Base-by-base conservation (phyloP, 768 basidiomycete species). In the Leccinum uliginosum region DNA sequence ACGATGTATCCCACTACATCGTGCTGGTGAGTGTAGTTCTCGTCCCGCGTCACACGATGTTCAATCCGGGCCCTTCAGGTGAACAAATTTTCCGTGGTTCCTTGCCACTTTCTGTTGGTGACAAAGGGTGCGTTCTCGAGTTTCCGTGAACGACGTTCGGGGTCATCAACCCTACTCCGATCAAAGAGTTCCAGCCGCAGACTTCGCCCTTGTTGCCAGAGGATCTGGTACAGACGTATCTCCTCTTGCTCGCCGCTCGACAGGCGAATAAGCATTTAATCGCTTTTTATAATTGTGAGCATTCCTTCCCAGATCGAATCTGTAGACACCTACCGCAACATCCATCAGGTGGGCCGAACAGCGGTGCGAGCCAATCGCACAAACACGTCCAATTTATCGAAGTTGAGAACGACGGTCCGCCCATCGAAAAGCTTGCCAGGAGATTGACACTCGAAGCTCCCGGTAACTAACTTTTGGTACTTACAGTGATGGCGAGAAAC, bases 361-460 rank as follows among this genome's bases (percentile, higher is more conserved):
- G 89, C 56, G 93, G 93, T 26, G 93, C 94, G 11, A 93, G 91
- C 67, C 94, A 97, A 73, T 77, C 81, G 2, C 93, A 95, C 73
- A 93, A 95, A 65, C 94, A 97, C 67, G 62, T 95, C n/a, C 93
- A 96, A 69, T 86, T 95, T 60, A 71, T 95, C 32, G 86, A 91
- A 32, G 66, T 83, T 17, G 80, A 80, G 10, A 75, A 74, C 40
- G 79, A 80, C 34, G 87, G 84, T 2, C 88, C 90, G 14, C 94
- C 94, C 0, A 78, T 94, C 24, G 93, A 95, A 71, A 75, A 71
- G 54, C 76, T 93, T 52, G 86, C 90, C 5, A 77, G 77, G 62
- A 71, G 74, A 19, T 74, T 80, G 10, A 77, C 74, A 15, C 69
- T 93, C 48, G 86, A 91, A 66, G 78, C 59, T 23, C 32, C 60